These are phyloP conservation scores for Aspergillus sclerotioniger DNA, from an alignment of 495 filamentous ascomycete genomes.

Conservation along the genomic window DNA sequence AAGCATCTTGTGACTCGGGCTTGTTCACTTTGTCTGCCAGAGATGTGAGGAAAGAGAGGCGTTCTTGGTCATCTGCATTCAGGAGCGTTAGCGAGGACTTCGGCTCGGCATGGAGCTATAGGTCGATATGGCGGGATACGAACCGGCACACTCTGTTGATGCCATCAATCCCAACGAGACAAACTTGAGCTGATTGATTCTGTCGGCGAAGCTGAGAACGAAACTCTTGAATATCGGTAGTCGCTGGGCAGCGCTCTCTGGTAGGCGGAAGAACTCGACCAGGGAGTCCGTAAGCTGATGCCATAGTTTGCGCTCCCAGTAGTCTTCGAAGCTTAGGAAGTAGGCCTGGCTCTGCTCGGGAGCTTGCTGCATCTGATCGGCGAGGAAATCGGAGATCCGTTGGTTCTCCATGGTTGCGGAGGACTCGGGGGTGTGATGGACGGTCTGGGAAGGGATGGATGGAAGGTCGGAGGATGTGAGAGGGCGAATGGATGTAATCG, in stretches of 20 bases:
- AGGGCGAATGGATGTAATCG: conserved; percentile 3
- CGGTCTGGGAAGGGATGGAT: conserved; percentile 1
- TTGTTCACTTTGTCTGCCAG: conserved; percentile 88
- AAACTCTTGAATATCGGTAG: conserved; percentile 90
- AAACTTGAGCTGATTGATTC: conserved; percentile 98
- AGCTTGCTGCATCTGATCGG: conserved; percentile 77
- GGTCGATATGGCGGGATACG: conserved; percentile 15
- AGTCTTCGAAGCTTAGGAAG: conserved; percentile 92
- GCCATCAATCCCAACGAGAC: conserved; percentile 85
- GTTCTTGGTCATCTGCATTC: conserved; percentile 75
- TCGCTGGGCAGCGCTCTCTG: conserved; percentile 77
- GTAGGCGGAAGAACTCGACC: conserved; percentile 82
- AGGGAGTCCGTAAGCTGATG: conserved; percentile 93
- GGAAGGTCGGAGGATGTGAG: conserved; percentile 2
- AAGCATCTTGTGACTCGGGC: conserved; percentile 90
- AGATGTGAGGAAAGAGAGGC: conserved; percentile 78
- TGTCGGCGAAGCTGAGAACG: conserved; percentile 92
- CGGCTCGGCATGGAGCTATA: background rate
- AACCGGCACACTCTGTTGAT: conserved; percentile 83
- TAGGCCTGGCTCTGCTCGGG: conserved; percentile 82
- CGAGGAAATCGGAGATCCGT: conserved; percentile 87
- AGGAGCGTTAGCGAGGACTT: background rate
- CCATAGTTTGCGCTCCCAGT: conserved; percentile 98
- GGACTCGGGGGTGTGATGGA: conserved; percentile 10
- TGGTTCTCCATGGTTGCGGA: conserved; percentile 68